Conservation (phyloP, 495 filamentous ascomycete genomes). For the Neurospora terricola region DNA sequence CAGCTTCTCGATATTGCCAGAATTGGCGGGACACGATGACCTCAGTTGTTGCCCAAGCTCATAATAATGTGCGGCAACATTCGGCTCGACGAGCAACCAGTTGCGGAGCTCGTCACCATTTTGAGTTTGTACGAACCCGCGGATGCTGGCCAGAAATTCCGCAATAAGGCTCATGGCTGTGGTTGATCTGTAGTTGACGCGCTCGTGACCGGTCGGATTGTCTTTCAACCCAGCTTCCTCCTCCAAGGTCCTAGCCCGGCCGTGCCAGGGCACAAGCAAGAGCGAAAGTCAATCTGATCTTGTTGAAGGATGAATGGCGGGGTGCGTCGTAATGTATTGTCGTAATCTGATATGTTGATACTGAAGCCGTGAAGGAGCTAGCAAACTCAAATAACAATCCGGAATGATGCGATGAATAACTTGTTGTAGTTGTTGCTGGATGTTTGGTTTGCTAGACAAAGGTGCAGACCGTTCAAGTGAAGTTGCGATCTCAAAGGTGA, state of each 20-base stretch:
- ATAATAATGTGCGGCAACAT: constrained; percentile 49
- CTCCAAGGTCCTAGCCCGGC: background rate
- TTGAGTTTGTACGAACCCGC: constrained; percentile 26
- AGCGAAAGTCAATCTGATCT: background rate
- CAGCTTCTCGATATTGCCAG: constrained; percentile 47
- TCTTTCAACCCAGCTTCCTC: background rate
- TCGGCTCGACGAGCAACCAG: constrained; percentile 36
- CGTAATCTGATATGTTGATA: background rate
- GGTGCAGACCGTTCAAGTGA: background rate
- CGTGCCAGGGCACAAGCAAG: background rate
- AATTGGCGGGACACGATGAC: constrained; percentile 38
- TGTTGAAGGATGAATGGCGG: background rate
- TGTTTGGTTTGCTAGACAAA: background rate
- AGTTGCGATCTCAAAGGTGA: background rate
- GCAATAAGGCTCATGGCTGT: constrained; percentile 25
- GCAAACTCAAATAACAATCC: background rate
- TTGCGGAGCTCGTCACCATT: constrained; percentile 32
- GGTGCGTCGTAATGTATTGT: background rate
- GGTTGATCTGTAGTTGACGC: background rate
- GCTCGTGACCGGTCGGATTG: background rate
- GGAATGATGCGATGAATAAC: background rate
- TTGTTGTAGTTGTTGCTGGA: background rate
- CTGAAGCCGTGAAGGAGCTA: background rate
- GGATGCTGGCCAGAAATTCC: constrained; percentile 32
- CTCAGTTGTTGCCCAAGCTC: constrained; percentile 58